These are phyloP conservation scores for Heliocybe sulcata DNA, from an alignment of 1,284 basidiomycete genomes.

Conservation along the genomic window DNA sequence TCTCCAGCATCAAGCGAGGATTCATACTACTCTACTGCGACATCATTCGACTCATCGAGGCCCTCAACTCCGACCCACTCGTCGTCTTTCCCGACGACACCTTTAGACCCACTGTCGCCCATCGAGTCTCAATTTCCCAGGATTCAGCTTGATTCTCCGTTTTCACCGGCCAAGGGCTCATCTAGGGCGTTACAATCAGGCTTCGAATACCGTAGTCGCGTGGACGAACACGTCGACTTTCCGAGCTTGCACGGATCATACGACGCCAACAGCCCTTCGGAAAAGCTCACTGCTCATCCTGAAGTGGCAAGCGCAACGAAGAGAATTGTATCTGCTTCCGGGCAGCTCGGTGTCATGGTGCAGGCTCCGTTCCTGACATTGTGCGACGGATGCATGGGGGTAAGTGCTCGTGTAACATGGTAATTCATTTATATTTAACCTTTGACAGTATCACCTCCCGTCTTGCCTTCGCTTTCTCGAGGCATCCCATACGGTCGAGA, in stretches of 20 bases:
- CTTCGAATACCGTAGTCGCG: background rate
- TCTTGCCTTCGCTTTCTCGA: slow-evolving; percentile 63
- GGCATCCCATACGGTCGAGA: slow-evolving; percentile 58
- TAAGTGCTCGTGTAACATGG: slow-evolving; percentile 24
- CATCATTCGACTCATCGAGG: background rate
- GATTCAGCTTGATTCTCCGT: background rate
- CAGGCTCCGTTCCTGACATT: slow-evolving; percentile 60
- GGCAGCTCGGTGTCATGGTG: slow-evolving; percentile 53
- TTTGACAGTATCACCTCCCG: slow-evolving; percentile 58
- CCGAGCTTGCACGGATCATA: slow-evolving; percentile 48
- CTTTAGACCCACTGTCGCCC: background rate
- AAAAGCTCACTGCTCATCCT: slow-evolving; percentile 50
- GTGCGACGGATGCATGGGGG: slow-evolving; percentile 61
- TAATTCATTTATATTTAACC: background rate
- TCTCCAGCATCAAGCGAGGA: background rate
- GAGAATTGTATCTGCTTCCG: slow-evolving; percentile 58
- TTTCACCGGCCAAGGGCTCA: background rate
- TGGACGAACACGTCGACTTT: slow-evolving; percentile 34
- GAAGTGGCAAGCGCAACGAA: slow-evolving; percentile 50
- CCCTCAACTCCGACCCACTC: slow-evolving; percentile 6
- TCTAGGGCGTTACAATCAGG: background rate
- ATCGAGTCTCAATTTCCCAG: background rate
- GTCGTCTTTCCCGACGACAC: slow-evolving; percentile 6
- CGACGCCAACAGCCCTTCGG: slow-evolving; percentile 36
- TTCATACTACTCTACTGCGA: slow-evolving; percentile 1